phyloP scores from a whole-genome alignment of 345 rosid genomes.

The Kandelia obovata region DNA sequence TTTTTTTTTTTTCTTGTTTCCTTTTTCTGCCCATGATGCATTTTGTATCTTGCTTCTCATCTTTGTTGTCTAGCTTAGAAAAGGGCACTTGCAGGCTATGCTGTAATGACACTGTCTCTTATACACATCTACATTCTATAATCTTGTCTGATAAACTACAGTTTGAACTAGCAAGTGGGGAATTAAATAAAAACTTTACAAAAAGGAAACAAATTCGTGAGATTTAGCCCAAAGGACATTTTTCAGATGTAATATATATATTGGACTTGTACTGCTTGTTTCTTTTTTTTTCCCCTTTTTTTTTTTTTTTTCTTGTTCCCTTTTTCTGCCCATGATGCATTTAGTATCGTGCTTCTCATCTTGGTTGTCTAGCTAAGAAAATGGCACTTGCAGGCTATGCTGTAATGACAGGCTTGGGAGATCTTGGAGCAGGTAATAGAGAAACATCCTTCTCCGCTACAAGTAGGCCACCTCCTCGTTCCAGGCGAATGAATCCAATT shows the following conservation, averaged over 20 bases:
- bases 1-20: no score
- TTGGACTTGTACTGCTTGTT: slow-evolving; percentile 1
- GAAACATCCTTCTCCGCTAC: slow-evolving; percentile 42
- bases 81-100: slow-evolving; percentile 40
- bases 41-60: neutral
- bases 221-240: neutral
- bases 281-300: neutral
- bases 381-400: slow-evolving; percentile 43
- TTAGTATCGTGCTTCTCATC: neutral
- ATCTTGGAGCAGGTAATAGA: slow-evolving; percentile 39
- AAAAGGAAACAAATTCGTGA: neutral
- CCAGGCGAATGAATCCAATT: slow-evolving; percentile 47
- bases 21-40: neutral
- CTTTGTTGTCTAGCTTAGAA: neutral
- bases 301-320: no score
- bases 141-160: slow-evolving; percentile 12
- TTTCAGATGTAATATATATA: slow-evolving; percentile 2
- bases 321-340: neutral
- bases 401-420: slow-evolving; percentile 57
- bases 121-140: neutral
- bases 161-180: slow-evolving; percentile 20
- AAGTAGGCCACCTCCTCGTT: slow-evolving; percentile 39
- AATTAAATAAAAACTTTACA: slow-evolving; percentile 12
- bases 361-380: slow-evolving; percentile 1
- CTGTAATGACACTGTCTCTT: slow-evolving; percentile 55